A percentile compares a stretch with the other conserved stretches of the same genome.
These are phyloP conservation scores for Blastomyces silverae DNA, from an alignment of 2,329 filamentous ascomycete species.

Conservation along the genomic window DNA sequence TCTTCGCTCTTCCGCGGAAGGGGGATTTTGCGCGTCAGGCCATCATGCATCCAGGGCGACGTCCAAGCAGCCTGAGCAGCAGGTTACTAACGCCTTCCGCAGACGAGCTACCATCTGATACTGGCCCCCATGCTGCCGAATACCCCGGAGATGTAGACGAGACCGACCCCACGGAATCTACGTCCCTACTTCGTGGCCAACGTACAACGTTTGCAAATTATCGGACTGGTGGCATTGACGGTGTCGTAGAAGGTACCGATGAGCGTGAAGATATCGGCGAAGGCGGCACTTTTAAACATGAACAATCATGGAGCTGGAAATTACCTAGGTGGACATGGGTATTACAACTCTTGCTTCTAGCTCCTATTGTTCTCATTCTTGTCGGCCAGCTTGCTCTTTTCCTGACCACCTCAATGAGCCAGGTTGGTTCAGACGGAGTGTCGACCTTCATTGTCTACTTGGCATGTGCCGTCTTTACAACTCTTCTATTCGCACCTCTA, in stretches of 20 bases:
- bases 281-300: conserved; percentile 53
- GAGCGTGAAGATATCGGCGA: conserved; percentile 27
- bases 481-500: conserved; percentile 67
- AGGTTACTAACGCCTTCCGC: conserved; percentile 40
- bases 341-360: conserved; percentile 73
- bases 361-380: conserved; percentile 69
- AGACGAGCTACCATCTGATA: conserved; percentile 31
- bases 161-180: conserved; percentile 48
- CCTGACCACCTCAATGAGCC: conserved; percentile 62
- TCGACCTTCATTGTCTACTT: conserved; percentile 65
- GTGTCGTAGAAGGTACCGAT: conserved; percentile 26
- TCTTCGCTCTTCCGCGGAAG: conserved; percentile 69
- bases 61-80: conserved; percentile 32
- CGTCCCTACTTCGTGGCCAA: conserved; percentile 49
- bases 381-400: conserved; percentile 69
- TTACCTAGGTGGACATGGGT: conserved; percentile 83
- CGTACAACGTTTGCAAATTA: conserved; percentile 52
- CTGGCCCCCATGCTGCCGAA: conserved; percentile 18
- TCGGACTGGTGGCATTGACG: conserved; percentile 34
- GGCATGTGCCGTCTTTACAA: conserved; percentile 58
- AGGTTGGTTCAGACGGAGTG: conserved; percentile 80
- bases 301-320: conserved; percentile 77
- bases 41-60: conserved; percentile 33
- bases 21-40: conserved; percentile 58
- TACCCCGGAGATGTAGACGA: conserved; percentile 30